Conservation (phyloP, 2,329 filamentous ascomycete species). For the Colletotrichum tamarilloi region DNA sequence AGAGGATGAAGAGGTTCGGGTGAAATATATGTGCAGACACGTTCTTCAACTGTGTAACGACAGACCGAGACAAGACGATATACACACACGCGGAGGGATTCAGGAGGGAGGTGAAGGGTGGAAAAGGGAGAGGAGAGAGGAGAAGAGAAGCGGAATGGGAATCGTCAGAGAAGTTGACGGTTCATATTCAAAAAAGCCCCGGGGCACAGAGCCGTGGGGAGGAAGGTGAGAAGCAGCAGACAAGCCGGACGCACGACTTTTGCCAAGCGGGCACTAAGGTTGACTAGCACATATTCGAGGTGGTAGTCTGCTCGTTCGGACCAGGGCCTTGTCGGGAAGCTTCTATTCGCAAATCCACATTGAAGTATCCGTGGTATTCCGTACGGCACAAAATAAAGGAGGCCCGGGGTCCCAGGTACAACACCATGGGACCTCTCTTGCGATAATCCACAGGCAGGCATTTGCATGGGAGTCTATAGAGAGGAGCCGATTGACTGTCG, state of each 20-base stretch:
- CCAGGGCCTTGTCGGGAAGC: constrained; percentile 11
- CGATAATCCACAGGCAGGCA: constrained; percentile 18
- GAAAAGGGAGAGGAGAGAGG: neutral
- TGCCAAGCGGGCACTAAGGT: constrained; percentile 17
- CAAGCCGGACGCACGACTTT: neutral
- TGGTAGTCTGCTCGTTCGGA: constrained; percentile 5
- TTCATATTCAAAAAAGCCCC: constrained; percentile 35
- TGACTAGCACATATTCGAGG: constrained; percentile 4
- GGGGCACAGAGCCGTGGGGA: neutral
- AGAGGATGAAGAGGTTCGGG: neutral
- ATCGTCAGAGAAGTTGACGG: constrained; percentile 24
- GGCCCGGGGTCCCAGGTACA: constrained; percentile 28
- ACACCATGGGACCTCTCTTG: constrained; percentile 20
- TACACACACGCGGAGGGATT: constrained; percentile 2
- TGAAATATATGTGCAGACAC: constrained; percentile 25
- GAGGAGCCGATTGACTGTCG: neutral
- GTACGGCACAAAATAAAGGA: constrained; percentile 32
- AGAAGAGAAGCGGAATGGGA: constrained; percentile 1
- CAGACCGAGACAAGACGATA: neutral
- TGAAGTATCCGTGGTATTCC: neutral
- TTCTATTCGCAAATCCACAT: neutral
- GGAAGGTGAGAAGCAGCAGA: constrained; percentile 5
- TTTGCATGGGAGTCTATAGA: neutral
- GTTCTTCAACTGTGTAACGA: constrained; percentile 24
- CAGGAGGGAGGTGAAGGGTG: constrained; percentile 8